These are phyloP conservation scores for Debaryomyces nepalensis DNA, from an alignment of 1,139 yeast species.

Conservation along the genomic window DNA sequence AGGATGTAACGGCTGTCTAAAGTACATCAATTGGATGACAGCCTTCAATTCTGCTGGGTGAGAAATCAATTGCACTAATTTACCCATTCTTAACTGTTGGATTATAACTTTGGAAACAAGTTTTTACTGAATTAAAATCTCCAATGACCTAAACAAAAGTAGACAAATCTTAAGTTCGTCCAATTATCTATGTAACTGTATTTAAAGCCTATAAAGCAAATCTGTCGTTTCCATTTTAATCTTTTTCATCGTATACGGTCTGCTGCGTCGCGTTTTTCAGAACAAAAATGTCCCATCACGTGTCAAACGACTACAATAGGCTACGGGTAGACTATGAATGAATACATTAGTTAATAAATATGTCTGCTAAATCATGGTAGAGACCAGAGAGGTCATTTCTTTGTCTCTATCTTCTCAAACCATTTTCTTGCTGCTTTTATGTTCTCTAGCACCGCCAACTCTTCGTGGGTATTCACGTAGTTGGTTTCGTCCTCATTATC, in stretches of 20 bases:
- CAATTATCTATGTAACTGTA: not conserved
- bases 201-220: not conserved
- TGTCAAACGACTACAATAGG: not conserved
- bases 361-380: not conserved
- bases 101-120: not conserved
- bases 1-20: conserved; percentile 62
- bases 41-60: conserved; percentile 80
- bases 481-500: conserved; percentile 32
- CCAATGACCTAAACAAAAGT: not conserved
- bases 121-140: not conserved
- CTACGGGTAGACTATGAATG: not conserved
- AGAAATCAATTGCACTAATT: conserved; percentile 59
- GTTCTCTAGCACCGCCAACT: conserved; percentile 66
- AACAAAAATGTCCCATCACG: conserved; percentile 1
- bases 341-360: not conserved
- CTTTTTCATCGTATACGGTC: conserved; percentile 5
- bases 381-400: not conserved
- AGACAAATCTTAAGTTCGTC: not conserved
- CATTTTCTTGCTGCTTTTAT: conserved; percentile 68
- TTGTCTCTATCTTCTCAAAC: conserved; percentile 62
- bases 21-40: conserved; percentile 60
- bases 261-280: conserved; percentile 2
- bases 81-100: conserved; percentile 55
- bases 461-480: conserved; percentile 53
- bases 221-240: not conserved